Evolutionary conservation across 2,329 filamentous ascomycete species (phyloP).

Genomic region (Penicillium sp.): DNA sequence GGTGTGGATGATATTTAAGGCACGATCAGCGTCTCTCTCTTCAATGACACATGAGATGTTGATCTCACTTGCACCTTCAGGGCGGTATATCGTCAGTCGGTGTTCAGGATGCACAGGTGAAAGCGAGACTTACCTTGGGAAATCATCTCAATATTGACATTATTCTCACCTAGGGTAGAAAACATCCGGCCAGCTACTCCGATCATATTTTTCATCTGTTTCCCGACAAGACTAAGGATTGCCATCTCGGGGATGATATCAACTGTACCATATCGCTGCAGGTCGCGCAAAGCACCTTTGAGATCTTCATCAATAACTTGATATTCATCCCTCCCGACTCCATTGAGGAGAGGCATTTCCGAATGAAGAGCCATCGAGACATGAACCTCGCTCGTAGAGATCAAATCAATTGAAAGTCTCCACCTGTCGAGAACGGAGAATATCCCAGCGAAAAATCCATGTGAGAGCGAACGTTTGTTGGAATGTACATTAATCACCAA

Average conservation of each 20-base stretch:
- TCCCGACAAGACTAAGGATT: slow-evolving; percentile 86
- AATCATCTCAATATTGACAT: slow-evolving; percentile 98
- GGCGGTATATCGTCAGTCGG: slow-evolving; percentile 12
- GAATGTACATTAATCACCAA: slow-evolving; percentile 96
- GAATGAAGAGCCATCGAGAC: slow-evolving; percentile 94
- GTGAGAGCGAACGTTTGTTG: slow-evolving; percentile 90
- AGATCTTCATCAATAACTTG: slow-evolving; percentile 56
- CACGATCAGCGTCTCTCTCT: slow-evolving; percentile 77
- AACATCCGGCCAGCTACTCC: slow-evolving; percentile 94
- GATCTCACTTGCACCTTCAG: slow-evolving; percentile 84
- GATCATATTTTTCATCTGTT: slow-evolving; percentile 95
- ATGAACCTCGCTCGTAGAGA: slow-evolving; percentile 92
- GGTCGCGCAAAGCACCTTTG: slow-evolving; percentile 57
- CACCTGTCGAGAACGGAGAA: slow-evolving; percentile 83
- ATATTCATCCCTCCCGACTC: slow-evolving; percentile 40
- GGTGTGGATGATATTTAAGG: slow-evolving; percentile 92
- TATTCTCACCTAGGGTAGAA: slow-evolving; percentile 81
- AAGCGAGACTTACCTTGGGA: slow-evolving; percentile 65
- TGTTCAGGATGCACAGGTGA: slow-evolving; percentile 3
- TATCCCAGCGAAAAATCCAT: slow-evolving; percentile 89
- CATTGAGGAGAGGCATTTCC: slow-evolving; percentile 50
- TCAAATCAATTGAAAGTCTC: slow-evolving; percentile 85
- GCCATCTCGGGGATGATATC: slow-evolving; percentile 88
- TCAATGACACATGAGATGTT: slow-evolving; percentile 98
- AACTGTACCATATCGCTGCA: slow-evolving; percentile 76